Conservation (phyloP, 2,329 filamentous ascomycete species). For the Celoporthe dispersa region DNA sequence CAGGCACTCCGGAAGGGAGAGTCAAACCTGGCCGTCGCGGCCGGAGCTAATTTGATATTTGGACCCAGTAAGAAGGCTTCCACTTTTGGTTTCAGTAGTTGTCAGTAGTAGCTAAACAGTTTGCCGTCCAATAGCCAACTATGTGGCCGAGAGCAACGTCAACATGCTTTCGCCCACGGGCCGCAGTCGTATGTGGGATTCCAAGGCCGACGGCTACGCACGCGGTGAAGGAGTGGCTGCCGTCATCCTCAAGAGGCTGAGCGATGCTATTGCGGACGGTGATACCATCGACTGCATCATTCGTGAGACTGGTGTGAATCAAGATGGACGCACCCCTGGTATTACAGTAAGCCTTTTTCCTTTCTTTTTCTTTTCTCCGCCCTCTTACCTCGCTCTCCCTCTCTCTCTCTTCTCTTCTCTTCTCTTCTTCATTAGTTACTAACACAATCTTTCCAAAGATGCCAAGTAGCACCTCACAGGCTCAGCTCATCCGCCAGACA, state of each 20-base stretch:
- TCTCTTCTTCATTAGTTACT: no score
- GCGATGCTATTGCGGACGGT: conserved; percentile 17
- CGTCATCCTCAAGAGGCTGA: conserved; percentile 42
- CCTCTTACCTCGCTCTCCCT: no score
- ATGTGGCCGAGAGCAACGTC: conserved; percentile 42
- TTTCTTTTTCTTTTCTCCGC: no score
- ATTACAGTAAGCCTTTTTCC: conserved; percentile 34
- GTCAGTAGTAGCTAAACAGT: not conserved
- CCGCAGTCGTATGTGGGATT: conserved; percentile 49
- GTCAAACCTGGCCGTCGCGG: conserved; percentile 39
- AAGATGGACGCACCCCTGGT: conserved; percentile 48
- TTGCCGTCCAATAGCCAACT: conserved; percentile 28
- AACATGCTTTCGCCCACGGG: conserved; percentile 46
- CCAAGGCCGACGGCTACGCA: conserved; percentile 54
- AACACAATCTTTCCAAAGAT: conserved; percentile 18
- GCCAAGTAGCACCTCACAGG: conserved; percentile 46
- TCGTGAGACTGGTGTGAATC: conserved; percentile 46
- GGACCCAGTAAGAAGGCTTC: conserved; percentile 31
- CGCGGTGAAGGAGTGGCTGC: conserved; percentile 56
- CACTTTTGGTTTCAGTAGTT: not conserved
- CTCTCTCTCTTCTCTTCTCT: no score
- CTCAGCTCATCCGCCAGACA: conserved; percentile 42
- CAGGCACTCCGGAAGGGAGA: conserved; percentile 40
- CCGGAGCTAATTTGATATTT: conserved; percentile 42
- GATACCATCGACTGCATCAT: conserved; percentile 47